A percentile compares a stretch with the other conserved stretches of the same genome.
Conservation (phyloP, 1,284 basidiomycete species). For the Trichosporon asahii region DNA sequence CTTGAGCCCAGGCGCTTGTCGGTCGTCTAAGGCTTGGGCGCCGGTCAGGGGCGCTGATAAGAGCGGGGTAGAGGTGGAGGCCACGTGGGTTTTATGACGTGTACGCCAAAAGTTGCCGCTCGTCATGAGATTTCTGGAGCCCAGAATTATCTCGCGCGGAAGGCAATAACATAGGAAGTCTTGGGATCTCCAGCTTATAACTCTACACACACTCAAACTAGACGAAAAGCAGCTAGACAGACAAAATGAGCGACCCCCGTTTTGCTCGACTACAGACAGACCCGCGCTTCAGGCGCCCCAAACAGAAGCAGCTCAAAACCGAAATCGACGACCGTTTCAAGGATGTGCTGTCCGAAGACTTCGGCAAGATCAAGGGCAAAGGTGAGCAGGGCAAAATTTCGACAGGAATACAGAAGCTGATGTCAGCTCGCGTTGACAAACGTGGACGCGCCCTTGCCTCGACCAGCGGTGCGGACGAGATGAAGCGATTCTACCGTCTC, state of each 20-base stretch:
- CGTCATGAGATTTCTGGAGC: slow-evolving; percentile 13
- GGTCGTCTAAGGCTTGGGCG: neutral
- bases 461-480: slow-evolving; percentile 67
- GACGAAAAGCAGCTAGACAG: neutral
- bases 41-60: neutral
- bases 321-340: slow-evolving; percentile 94
- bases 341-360: slow-evolving; percentile 61
- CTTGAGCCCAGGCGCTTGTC: neutral
- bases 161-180: neutral
- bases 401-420: slow-evolving; percentile 13
- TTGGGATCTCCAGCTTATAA: neutral
- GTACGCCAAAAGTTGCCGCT: slow-evolving; percentile 10
- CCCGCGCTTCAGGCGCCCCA: slow-evolving; percentile 84
- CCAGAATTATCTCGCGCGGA: neutral
- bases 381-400: slow-evolving; percentile 23
- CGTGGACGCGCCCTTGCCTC: slow-evolving; percentile 76
- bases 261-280: slow-evolving; percentile 86
- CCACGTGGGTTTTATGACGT: slow-evolving; percentile 9
- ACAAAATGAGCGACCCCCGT: slow-evolving; percentile 60
- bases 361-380: slow-evolving; percentile 45
- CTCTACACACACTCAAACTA: neutral
- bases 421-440: slow-evolving; percentile 73
- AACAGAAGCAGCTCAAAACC: slow-evolving; percentile 75
- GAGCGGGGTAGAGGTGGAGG: neutral
- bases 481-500: slow-evolving; percentile 79